These are phyloP conservation scores for Cystobasidium sp. DNA, from an alignment of 1,284 basidiomycete species.

Conservation along the genomic window DNA sequence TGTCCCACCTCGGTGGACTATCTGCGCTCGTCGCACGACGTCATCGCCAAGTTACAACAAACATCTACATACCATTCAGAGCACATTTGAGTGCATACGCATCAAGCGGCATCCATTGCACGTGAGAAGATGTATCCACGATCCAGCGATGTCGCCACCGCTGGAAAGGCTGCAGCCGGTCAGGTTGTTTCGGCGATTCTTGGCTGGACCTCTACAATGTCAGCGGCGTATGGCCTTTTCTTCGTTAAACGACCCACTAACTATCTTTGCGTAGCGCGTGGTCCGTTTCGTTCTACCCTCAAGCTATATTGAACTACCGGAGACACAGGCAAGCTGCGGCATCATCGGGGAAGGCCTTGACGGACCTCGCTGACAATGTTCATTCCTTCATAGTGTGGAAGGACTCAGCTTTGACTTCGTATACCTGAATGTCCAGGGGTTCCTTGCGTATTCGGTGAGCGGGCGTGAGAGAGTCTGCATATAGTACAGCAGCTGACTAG, in stretches of 20 bases:
- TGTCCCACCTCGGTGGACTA: too few relatives aligned
- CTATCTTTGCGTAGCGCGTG: conserved; percentile 11
- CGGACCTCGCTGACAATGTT: background rate
- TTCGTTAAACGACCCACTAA: background rate
- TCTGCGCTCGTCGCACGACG: too few relatives aligned
- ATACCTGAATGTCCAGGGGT: conserved; percentile 60
- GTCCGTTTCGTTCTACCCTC: conserved; percentile 58
- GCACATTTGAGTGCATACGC: too few relatives aligned
- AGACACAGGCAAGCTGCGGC: conserved; percentile 55
- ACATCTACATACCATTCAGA: too few relatives aligned
- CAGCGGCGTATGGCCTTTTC: background rate
- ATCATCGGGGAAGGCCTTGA: background rate
- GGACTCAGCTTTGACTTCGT: conserved; percentile 60
- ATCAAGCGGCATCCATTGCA: too few relatives aligned
- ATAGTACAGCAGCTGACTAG: background rate
- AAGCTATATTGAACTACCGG: conserved; percentile 58
- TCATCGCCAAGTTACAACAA: too few relatives aligned
- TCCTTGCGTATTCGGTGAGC: conserved; percentile 55
- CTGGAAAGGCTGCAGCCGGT: background rate
- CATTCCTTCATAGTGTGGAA: conserved; percentile 47
- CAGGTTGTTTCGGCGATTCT: conserved; percentile 7
- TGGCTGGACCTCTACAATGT: conserved; percentile 32
- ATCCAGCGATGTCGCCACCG: background rate
- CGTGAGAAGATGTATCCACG: too few relatives aligned
- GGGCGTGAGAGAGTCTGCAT: background rate